These are phyloP conservation scores for Neurospora pannonica DNA, from an alignment of 495 filamentous ascomycete species.

Conservation along the genomic window DNA sequence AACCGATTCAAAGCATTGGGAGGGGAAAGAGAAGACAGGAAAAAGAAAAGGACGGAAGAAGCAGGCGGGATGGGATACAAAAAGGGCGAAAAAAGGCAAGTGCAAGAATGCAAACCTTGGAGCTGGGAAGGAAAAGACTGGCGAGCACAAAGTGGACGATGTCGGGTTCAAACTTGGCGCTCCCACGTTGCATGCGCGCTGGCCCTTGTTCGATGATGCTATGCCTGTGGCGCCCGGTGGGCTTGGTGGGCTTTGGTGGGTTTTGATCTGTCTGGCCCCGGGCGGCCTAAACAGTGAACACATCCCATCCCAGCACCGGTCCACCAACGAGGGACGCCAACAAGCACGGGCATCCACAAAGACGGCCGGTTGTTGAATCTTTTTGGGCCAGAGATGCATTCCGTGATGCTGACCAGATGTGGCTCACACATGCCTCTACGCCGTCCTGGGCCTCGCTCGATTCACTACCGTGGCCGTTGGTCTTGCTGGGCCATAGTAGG, in stretches of 20 bases:
- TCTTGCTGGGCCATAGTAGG: background rate
- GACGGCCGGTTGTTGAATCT: background rate
- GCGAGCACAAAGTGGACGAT: conserved; percentile 3
- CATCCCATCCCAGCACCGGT: background rate
- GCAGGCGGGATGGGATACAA: conserved; percentile 11
- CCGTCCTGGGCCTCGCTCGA: background rate
- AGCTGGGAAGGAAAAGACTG: background rate
- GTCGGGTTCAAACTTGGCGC: conserved; percentile 16
- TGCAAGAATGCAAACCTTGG: background rate
- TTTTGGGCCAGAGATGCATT: background rate
- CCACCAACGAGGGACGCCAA: background rate
- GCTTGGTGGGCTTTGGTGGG: background rate
- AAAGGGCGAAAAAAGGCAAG: conserved; percentile 6
- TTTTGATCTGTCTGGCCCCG: background rate
- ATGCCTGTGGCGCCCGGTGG: conserved; percentile 11
- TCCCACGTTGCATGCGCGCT: conserved; percentile 19
- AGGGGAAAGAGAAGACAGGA: background rate
- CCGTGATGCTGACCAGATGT: background rate
- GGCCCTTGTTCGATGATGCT: conserved; percentile 23
- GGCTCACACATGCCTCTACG: background rate
- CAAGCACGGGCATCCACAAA: background rate
- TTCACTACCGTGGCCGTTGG: background rate
- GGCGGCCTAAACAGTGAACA: background rate
- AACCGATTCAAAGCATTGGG: background rate
- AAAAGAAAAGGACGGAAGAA: background rate